Percentiles rank a stretch among this genome's conserved stretches.
Evolutionary conservation across 1,284 basidiomycete genomes (phyloP).

Genomic region (Malassezia cuniculi): DNA sequence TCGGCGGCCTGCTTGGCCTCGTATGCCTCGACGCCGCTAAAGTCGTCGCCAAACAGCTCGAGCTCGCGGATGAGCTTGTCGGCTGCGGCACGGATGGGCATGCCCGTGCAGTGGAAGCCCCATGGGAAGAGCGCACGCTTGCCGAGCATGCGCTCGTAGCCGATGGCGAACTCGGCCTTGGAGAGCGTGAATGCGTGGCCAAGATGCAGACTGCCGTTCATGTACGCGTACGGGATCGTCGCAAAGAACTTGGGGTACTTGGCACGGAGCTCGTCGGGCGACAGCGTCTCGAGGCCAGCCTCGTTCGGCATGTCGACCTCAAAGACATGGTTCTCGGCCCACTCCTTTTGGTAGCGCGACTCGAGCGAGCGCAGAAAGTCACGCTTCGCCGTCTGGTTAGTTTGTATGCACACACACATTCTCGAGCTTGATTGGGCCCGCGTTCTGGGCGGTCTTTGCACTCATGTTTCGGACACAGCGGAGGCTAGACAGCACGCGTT

Average conservation of each 20-base stretch:
- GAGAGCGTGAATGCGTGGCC: constrained; percentile 97
- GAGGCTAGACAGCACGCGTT: not conserved
- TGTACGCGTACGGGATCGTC: constrained; percentile 73
- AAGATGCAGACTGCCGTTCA: constrained; percentile 94
- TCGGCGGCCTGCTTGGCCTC: constrained; percentile 47
- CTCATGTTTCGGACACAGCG: too few species aligned
- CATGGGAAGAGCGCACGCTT: constrained; percentile 85
- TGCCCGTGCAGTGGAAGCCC: constrained; percentile 90
- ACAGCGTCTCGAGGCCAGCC: constrained; percentile 23
- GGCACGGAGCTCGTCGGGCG: constrained; percentile 46
- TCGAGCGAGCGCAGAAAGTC: constrained; percentile 74
- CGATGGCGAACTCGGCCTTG: constrained; percentile 93
- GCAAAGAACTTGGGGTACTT: constrained; percentile 93
- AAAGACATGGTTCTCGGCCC: constrained; percentile 57
- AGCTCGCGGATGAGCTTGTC: constrained; percentile 98
- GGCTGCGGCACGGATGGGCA: constrained; percentile 95
- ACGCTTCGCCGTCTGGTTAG: constrained; percentile 81
- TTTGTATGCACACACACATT: too few species aligned
- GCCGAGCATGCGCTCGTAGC: constrained; percentile 88
- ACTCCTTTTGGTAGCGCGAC: constrained; percentile 66
- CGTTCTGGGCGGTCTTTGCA: constrained; percentile 19
- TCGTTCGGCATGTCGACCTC: constrained; percentile 63
- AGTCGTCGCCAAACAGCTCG: constrained; percentile 83
- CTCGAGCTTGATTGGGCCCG: constrained; percentile 45
- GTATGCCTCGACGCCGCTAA: constrained; percentile 57